These are phyloP conservation scores for Clathrospora elynae DNA, from an alignment of 2,329 filamentous ascomycete genomes.

Conservation along the genomic window DNA sequence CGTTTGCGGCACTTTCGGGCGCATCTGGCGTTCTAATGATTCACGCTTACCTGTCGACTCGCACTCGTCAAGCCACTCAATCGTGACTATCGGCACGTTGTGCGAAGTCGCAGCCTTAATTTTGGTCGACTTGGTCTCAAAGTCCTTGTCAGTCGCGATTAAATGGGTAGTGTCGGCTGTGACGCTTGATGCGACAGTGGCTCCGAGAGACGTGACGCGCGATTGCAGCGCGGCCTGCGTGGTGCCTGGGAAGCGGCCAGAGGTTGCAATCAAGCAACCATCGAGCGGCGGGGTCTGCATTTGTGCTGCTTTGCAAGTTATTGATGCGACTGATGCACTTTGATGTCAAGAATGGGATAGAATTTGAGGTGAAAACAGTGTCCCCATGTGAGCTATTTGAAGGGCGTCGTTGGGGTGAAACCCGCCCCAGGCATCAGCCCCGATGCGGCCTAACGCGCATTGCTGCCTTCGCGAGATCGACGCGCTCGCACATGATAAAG, in stretches of 20 bases:
- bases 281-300: slow-evolving; percentile 49
- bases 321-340: slow-evolving; percentile 10
- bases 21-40: neutral
- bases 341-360: neutral
- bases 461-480: slow-evolving; percentile 25
- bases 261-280: slow-evolving; percentile 61
- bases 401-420: slow-evolving; percentile 1
- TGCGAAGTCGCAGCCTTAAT: slow-evolving; percentile 56
- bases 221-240: slow-evolving; percentile 59
- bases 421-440: slow-evolving; percentile 21
- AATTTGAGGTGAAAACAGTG: slow-evolving; percentile 3
- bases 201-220: slow-evolving; percentile 58
- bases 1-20: neutral
- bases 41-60: slow-evolving; percentile 48
- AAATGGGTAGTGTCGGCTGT: slow-evolving; percentile 61
- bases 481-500: slow-evolving; percentile 23
- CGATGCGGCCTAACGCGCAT: slow-evolving; percentile 9
- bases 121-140: slow-evolving; percentile 57
- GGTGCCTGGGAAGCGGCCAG: slow-evolving; percentile 63
- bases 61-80: slow-evolving; percentile 68
- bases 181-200: slow-evolving; percentile 54
- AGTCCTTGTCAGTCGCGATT: slow-evolving; percentile 61
- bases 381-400: slow-evolving; percentile 21
- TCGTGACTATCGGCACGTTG: slow-evolving; percentile 60
- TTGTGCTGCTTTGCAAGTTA: slow-evolving; percentile 30